Conservation (phyloP, 495 filamentous ascomycete genomes). For the Aspergillus olivimuriae region DNA sequence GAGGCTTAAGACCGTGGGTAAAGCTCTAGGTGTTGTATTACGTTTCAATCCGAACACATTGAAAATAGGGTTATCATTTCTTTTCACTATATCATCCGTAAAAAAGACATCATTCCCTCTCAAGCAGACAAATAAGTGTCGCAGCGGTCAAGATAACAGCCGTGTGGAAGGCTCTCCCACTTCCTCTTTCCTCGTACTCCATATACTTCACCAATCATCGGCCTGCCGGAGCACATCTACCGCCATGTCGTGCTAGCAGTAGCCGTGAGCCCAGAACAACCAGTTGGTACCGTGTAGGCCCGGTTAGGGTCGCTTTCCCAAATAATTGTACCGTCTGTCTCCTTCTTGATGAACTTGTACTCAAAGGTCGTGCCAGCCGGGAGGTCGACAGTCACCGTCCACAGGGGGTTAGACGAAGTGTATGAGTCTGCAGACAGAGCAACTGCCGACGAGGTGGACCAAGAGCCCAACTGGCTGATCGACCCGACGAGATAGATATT, state of each 20-base stretch:
- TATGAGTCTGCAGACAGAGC: conserved; percentile 46
- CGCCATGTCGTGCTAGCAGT: conserved; percentile 12
- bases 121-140: no score
- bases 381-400: conserved; percentile 43
- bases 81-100: no score
- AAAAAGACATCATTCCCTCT: no score
- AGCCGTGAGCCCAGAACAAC: conserved; percentile 24
- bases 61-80: no score
- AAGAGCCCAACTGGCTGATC: conserved; percentile 44
- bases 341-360: conserved; percentile 61
- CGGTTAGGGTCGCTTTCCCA: conserved; percentile 61
- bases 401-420: conserved; percentile 45
- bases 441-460: conserved; percentile 43
- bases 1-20: no score
- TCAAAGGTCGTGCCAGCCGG: conserved; percentile 44
- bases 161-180: no score
- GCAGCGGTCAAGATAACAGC: no score
- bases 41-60: no score
- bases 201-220: not conserved
- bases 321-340: conserved; percentile 40
- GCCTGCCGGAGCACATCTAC: conserved; percentile 7
- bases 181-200: not conserved
- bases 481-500: conserved; percentile 52
- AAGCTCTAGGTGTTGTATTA: no score
- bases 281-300: conserved; percentile 42